phyloP scores from a whole-genome alignment of 768 basidiomycete genomes.

The Mycena chlorophos region DNA sequence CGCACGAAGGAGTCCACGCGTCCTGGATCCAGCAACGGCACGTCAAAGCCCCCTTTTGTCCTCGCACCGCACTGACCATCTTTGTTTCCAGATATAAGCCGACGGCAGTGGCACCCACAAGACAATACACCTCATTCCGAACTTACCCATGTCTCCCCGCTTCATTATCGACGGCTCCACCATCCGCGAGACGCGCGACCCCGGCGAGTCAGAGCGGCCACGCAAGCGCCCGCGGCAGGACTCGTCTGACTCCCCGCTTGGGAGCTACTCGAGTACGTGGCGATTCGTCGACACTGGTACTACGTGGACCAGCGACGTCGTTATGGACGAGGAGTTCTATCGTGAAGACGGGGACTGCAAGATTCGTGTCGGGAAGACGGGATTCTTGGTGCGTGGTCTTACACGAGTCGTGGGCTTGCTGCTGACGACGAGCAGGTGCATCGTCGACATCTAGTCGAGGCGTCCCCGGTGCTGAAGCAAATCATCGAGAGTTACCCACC shows the following conservation, averaged over 20 bases:
- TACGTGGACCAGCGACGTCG: conserved; percentile 12
- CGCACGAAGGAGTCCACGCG: too few species aligned
- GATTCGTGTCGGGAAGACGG: conserved; percentile 42
- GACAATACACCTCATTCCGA: background rate
- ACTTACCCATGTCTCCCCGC: conserved; percentile 18
- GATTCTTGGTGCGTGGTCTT: conserved; percentile 53
- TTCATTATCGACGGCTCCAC: conserved; percentile 36
- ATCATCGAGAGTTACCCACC: background rate
- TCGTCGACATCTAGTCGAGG: conserved; percentile 13
- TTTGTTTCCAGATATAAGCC: background rate
- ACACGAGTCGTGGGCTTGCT: too few species aligned
- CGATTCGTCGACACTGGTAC: conserved; percentile 1
- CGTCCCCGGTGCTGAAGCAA: conserved; percentile 12
- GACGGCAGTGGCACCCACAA: too few species aligned
- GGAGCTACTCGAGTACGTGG: too few species aligned
- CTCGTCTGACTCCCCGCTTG: too few species aligned
- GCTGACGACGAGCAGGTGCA: too few species aligned
- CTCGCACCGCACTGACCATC: too few species aligned
- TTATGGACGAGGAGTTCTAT: conserved; percentile 42
- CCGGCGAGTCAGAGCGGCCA: conserved; percentile 27
- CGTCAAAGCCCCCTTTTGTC: too few species aligned
- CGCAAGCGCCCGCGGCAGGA: conserved; percentile 32
- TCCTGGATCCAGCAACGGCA: too few species aligned
- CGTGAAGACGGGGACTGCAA: conserved; percentile 39
- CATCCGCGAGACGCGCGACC: conserved; percentile 32